phyloP scores from a whole-genome alignment of 2,329 filamentous ascomycete species.

The Penicillium griseofulvum region DNA sequence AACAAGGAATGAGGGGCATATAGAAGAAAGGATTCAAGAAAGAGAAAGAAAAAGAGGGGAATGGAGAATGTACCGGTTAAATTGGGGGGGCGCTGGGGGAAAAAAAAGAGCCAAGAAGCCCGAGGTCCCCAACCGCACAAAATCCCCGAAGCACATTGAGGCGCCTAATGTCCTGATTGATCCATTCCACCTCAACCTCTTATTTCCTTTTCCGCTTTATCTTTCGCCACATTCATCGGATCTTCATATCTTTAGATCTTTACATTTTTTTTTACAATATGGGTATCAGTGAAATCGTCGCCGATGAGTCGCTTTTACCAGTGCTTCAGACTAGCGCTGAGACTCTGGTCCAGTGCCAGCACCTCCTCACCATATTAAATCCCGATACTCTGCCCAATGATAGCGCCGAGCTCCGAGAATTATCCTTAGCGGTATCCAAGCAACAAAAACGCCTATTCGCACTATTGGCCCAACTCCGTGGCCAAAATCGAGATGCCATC shows the following conservation, averaged over 20 bases:
- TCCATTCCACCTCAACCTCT: constrained; percentile 11
- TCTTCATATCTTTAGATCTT: constrained; percentile 2
- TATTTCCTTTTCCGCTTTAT: constrained; percentile 12
- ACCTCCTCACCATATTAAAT: constrained; percentile 56
- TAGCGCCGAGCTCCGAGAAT: constrained; percentile 48
- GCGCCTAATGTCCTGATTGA: constrained; percentile 13
- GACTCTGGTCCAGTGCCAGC: constrained; percentile 68
- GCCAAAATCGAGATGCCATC: constrained; percentile 77
- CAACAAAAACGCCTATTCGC: constrained; percentile 78
- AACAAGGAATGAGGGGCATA: constrained; percentile 3
- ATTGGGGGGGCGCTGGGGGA: not conserved
- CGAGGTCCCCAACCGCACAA: constrained; percentile 16
- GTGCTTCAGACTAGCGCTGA: constrained; percentile 71
- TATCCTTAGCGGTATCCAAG: constrained; percentile 62
- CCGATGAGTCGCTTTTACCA: constrained; percentile 62
- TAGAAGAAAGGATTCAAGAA: not conserved
- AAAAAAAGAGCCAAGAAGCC: constrained; percentile 2
- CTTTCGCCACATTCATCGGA: constrained; percentile 7
- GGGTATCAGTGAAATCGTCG: constrained; percentile 59
- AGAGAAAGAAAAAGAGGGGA: constrained; percentile 9
- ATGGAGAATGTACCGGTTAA: not conserved
- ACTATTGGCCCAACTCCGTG: constrained; percentile 75
- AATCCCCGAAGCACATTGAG: constrained; percentile 20
- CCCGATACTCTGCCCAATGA: constrained; percentile 43
- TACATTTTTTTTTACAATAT: constrained; percentile 35